Base-by-base conservation (phyloP, 495 filamentous ascomycete species). In the Oidiodendron maius region DNA sequence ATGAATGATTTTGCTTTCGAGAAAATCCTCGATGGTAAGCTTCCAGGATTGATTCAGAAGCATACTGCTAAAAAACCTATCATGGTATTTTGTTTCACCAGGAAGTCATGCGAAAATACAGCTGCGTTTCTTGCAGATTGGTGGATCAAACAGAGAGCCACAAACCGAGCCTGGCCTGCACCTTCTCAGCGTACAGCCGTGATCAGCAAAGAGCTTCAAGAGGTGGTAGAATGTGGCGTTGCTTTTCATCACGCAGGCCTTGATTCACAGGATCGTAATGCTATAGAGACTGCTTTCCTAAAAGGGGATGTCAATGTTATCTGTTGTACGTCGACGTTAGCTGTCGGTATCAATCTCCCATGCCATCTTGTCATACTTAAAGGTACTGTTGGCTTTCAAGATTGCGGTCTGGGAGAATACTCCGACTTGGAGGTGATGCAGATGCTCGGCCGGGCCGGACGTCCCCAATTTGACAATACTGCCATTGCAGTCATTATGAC, bases 371-470 rank as follows among this genome's bases (percentile, higher is more conserved):
- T 95, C 3, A 81, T 98, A 8, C 82, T 98, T 44, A 98, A 97
- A 62, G 89, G 89, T 23, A 96, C 91, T 0, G 77, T 85, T 17
- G 72, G 77, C 3, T 98, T 81, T 64, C 72, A 78, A 34, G 78
- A 84, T 41, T 34, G 49, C 9, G 65, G 76, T 47, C 62, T 77
- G 16, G 76, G 82, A 43, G 90, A 98, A 61, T 95, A 93, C 55
- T 81, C 87, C 0, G 91, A 96, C 61, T 69, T 98, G 15, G 93
- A 98, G 55, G 78, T 98, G 51, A 96, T 95, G 88, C 93, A 98
- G 61, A 98, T 98, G 93, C 76, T 97, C 23, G 93, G 93, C 18
- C 83, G 93, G 41, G 91, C 93, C 28, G 93, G 93, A 0, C 75
- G 93, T 3, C 93, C 93, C 2, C 93, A 98, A 64, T 98, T 95